A percentile compares a stretch with the other conserved stretches of the same genome.
These are phyloP conservation scores for Arctium lappa DNA, from an alignment of 129 eudicot genomes.

Conservation along the genomic window DNA sequence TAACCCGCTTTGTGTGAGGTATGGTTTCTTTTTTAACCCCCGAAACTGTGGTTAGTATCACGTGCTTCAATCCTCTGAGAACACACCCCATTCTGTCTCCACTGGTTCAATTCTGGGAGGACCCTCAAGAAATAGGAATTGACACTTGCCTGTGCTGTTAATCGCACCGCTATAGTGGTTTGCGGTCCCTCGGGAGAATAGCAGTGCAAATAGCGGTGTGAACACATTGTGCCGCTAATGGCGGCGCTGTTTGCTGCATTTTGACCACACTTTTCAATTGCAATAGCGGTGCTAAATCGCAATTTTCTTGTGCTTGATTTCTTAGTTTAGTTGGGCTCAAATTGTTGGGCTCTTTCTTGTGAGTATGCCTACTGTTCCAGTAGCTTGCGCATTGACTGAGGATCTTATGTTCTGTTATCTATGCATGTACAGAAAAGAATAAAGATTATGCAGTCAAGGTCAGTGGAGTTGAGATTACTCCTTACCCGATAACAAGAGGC, in stretches of 20 bases:
- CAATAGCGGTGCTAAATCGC: not conserved
- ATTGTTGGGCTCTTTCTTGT: not conserved
- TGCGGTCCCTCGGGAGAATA: too few relatives aligned
- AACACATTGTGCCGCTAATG: too few relatives aligned
- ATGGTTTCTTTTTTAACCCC: not conserved
- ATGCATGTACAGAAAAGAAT: slow-evolving; percentile 46
- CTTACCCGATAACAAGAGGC: slow-evolving; percentile 57
- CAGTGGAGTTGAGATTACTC: slow-evolving; percentile 54
- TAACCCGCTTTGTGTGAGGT: not conserved
- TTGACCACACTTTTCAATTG: too few relatives aligned
- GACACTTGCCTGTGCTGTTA: not conserved
- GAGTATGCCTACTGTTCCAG: not conserved
- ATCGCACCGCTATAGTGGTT: not conserved
- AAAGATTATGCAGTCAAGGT: slow-evolving; percentile 51
- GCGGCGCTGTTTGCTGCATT: too few relatives aligned
- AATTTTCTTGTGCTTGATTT: not conserved
- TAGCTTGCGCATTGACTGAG: not conserved
- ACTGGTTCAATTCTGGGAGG: not conserved
- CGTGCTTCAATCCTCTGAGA: not conserved
- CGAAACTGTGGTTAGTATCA: not conserved
- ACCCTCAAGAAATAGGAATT: not conserved
- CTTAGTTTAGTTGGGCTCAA: not conserved
- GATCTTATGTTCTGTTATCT: slow-evolving; percentile 5
- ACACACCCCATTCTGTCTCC: not conserved
- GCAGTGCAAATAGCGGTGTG: too few relatives aligned